A percentile compares a stretch with the other conserved stretches of the same genome.
Conservation (phyloP, 306 rosid species). For the Malus orientalis region DNA sequence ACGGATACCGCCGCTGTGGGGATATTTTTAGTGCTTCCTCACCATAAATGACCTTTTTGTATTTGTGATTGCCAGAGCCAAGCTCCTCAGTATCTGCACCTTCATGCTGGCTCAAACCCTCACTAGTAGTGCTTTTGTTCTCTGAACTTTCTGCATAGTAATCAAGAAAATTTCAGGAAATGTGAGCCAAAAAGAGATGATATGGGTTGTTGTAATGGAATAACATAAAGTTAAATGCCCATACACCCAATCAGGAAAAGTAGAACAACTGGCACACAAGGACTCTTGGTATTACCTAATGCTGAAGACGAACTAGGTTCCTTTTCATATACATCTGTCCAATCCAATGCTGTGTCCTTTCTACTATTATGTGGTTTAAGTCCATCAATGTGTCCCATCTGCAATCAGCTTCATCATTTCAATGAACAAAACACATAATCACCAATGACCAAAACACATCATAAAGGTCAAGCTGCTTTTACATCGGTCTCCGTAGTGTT, state of each 20-base stretch:
- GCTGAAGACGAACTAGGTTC: conserved; percentile 31
- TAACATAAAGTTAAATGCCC: conserved; percentile 8
- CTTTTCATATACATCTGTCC: conserved; percentile 72
- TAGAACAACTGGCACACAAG: neutral
- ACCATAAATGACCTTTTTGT: conserved; percentile 60
- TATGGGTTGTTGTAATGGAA: neutral
- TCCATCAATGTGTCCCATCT: conserved; percentile 98
- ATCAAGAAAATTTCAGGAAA: neutral
- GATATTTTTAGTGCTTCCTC: conserved; percentile 85
- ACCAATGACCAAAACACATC: neutral
- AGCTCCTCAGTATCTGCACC: conserved; percentile 41
- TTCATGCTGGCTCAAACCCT: conserved; percentile 38
- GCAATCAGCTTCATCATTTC: conserved; percentile 17
- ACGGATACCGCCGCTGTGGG: conserved; percentile 41
- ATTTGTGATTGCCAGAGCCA: conserved; percentile 28
- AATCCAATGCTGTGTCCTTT: conserved; percentile 59
- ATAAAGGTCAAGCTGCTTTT: neutral
- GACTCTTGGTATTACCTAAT: conserved; percentile 32
- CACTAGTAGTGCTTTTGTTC: conserved; percentile 30
- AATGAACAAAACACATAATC: too few relatives aligned
- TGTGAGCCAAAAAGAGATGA: neutral
- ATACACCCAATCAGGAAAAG: neutral
- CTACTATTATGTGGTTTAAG: conserved; percentile 46
- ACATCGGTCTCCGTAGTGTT: neutral
- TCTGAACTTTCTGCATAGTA: conserved; percentile 37